Evolutionary conservation across 441 rosid genomes (phyloP).

Genomic region (Syzygium malaccense): DNA sequence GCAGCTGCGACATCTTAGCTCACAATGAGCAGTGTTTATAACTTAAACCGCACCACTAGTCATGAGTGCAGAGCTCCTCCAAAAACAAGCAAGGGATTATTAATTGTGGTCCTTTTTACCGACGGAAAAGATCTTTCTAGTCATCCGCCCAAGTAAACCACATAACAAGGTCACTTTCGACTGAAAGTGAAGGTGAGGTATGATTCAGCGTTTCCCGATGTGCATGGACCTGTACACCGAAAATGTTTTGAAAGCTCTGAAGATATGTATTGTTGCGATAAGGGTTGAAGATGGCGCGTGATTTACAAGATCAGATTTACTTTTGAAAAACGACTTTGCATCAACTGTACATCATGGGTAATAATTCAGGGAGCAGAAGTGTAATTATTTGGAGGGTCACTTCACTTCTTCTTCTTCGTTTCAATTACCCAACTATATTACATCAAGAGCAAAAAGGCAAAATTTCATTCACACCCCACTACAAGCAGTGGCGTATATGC

Average conservation of each 20-base stretch:
- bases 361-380: neutral
- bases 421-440: neutral
- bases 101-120: neutral
- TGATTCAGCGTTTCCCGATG: too few species aligned
- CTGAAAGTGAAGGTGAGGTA: neutral
- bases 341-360: neutral
- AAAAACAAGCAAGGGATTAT: neutral
- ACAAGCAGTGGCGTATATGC: neutral
- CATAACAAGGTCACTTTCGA: neutral
- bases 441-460: neutral
- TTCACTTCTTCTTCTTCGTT: neutral
- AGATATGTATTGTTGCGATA: neutral
- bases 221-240: neutral
- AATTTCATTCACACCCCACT: neutral
- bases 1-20: neutral
- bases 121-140: neutral
- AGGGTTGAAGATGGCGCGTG: too few species aligned
- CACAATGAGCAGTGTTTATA: neutral
- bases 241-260: neutral
- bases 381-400: neutral
- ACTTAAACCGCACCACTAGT: neutral
- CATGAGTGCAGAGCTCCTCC: neutral
- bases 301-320: rapidly evolving
- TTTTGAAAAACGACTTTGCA: neutral
- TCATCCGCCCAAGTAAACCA: neutral